Conservation (phyloP, 345 rosid genomes). For the Dipteronia dyeriana region DNA sequence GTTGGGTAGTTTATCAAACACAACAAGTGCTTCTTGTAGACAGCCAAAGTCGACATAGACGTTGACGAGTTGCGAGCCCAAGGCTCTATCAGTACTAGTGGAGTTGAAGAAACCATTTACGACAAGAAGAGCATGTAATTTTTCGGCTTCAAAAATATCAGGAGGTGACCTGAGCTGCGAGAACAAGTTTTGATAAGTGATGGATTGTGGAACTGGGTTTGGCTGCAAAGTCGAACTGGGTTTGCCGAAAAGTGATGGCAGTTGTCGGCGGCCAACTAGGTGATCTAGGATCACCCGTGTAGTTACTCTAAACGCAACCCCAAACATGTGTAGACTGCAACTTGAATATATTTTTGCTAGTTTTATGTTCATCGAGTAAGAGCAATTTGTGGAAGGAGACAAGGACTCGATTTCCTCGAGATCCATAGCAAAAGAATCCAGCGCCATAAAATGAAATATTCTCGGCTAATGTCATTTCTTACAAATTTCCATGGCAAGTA, state of each 20-base stretch:
- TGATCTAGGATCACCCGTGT: neutral
- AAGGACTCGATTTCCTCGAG: too few relatives aligned
- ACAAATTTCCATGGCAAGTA: neutral
- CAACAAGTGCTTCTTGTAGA: conserved; percentile 24
- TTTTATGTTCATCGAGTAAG: neutral
- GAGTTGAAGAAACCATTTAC: conserved; percentile 28
- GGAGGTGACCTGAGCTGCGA: conserved; percentile 33
- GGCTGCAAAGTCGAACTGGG: conserved; percentile 11
- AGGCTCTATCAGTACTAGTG: conserved; percentile 11
- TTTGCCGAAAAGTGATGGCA: neutral
- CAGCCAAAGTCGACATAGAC: conserved; percentile 29
- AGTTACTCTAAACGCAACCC: neutral
- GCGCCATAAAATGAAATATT: neutral
- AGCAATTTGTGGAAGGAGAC: too few relatives aligned
- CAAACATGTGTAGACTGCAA: neutral
- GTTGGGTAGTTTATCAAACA: conserved; percentile 37
- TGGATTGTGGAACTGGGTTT: neutral
- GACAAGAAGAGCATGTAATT: conserved; percentile 27
- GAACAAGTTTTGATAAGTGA: conserved; percentile 13
- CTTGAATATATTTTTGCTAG: neutral
- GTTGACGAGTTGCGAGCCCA: conserved; percentile 40
- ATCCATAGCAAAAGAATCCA: too few relatives aligned
- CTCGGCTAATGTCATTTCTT: neutral
- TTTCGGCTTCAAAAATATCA: conserved; percentile 29
- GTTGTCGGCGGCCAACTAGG: neutral